Conservation (phyloP, 805 yeast species). For the Candida ortonii region DNA sequence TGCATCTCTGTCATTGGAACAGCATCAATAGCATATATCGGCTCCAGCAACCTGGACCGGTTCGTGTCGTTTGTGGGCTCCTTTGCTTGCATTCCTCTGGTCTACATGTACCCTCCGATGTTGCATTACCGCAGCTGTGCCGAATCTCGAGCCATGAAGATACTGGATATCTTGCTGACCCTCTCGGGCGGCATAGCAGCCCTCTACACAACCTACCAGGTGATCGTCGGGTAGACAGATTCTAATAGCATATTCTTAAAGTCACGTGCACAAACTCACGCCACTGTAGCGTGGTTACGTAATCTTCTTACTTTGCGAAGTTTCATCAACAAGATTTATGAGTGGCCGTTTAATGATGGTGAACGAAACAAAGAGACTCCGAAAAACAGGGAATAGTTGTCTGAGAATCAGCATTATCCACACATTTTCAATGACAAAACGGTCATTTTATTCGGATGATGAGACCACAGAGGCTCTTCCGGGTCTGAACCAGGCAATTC, state of each 20-base stretch:
- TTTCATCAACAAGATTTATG: too few species aligned
- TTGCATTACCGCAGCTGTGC: slow-evolving; percentile 58
- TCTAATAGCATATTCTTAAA: too few species aligned
- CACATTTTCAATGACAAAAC: slow-evolving; percentile 18
- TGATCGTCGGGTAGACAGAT: slow-evolving; percentile 36
- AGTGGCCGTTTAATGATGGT: too few species aligned
- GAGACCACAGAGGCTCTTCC: slow-evolving; percentile 47
- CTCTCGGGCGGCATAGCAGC: slow-evolving; percentile 58
- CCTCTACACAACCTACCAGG: slow-evolving; percentile 65
- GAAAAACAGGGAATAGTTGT: slow-evolving; percentile 3
- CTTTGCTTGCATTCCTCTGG: slow-evolving; percentile 82
- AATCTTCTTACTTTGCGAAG: too few species aligned
- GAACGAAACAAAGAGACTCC: too few species aligned
- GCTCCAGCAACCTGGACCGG: slow-evolving; percentile 65
- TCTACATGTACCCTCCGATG: slow-evolving; percentile 82
- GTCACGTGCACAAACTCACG: too few species aligned
- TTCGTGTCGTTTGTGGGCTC: slow-evolving; percentile 82
- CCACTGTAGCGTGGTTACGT: too few species aligned
- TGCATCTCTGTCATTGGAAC: slow-evolving; percentile 51
- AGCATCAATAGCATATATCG: slow-evolving; percentile 58
- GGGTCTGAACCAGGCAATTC: slow-evolving; percentile 41
- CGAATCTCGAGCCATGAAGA: slow-evolving; percentile 36
- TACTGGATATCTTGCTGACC: slow-evolving; percentile 48
- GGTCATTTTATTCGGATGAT: slow-evolving; percentile 54
- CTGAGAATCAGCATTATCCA: background rate